phyloP scores from a whole-genome alignment of 2,329 filamentous ascomycete species.

The Colletotrichum scovillei region DNA sequence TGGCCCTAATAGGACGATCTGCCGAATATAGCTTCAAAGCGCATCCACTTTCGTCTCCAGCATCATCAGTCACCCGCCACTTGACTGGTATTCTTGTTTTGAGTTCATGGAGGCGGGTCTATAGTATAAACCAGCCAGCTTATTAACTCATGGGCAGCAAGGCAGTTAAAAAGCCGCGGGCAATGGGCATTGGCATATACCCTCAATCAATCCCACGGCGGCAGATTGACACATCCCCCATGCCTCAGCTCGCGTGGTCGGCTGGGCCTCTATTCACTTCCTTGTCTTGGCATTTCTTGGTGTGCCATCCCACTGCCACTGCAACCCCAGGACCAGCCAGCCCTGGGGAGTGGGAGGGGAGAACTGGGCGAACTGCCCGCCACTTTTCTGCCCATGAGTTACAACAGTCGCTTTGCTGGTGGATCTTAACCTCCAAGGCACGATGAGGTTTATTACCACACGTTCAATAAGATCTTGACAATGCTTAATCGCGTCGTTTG shows the following conservation, averaged over 20 bases:
- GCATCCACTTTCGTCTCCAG: not conserved
- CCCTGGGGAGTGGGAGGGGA: too few species aligned
- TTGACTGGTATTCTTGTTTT: not conserved
- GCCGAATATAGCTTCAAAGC: conserved; percentile 12
- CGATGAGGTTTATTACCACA: not conserved
- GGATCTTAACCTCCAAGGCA: not conserved
- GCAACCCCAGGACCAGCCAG: conserved; percentile 8
- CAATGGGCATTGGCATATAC: not conserved
- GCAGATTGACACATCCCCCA: conserved; percentile 25
- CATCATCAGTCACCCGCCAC: not conserved
- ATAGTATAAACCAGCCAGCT: not conserved
- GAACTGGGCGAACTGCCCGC: not conserved
- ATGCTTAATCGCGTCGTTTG: not conserved
- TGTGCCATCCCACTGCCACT: conserved; percentile 9
- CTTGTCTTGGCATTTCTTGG: not conserved
- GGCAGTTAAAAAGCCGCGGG: not conserved
- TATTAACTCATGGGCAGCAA: not conserved
- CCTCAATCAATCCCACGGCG: conserved; percentile 12
- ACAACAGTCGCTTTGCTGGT: not conserved
- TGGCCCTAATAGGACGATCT: conserved; percentile 16
- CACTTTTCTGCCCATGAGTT: not conserved
- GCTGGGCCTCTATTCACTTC: not conserved
- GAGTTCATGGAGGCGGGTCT: not conserved
- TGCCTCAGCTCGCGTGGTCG: conserved; percentile 21
- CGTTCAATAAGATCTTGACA: not conserved